These are phyloP conservation scores for Wallacemonas sp. DNA, from an alignment of 208 protist genomes.

Conservation along the genomic window DNA sequence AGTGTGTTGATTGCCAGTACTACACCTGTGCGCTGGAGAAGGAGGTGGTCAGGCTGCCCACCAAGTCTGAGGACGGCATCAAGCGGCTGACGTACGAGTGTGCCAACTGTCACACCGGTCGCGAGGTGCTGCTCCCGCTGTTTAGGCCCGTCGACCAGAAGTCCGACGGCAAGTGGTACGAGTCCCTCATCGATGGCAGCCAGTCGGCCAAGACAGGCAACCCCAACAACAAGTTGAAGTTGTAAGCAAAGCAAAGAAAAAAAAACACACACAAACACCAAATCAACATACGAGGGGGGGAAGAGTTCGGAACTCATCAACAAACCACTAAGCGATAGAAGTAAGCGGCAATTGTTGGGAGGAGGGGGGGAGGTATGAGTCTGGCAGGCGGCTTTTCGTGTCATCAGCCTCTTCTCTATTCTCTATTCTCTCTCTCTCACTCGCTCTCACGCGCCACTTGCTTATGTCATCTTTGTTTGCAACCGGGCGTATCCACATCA, in stretches of 20 bases:
- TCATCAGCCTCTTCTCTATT: background rate
- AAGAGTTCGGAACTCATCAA: too few relatives aligned
- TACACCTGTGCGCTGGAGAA: conserved; percentile 80
- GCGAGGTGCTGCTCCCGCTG: conserved; percentile 78
- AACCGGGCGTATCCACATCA: conserved; percentile 28
- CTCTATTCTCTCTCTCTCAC: background rate
- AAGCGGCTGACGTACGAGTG: conserved; percentile 81
- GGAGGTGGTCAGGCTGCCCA: conserved; percentile 78
- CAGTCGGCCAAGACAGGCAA: conserved; percentile 55
- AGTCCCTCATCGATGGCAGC: conserved; percentile 71
- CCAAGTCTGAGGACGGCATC: conserved; percentile 77
- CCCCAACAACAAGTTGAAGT: conserved; percentile 37
- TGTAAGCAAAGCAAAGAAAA: conserved; percentile 24
- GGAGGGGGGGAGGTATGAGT: too few relatives aligned
- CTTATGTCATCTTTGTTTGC: background rate
- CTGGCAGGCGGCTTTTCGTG: too few relatives aligned
- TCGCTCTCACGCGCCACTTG: background rate
- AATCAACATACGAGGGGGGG: background rate
- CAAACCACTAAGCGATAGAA: too few relatives aligned
- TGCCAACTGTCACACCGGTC: conserved; percentile 72
- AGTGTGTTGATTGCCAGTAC: conserved; percentile 88
- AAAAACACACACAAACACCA: background rate
- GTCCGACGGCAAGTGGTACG: conserved; percentile 74
- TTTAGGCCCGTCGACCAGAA: conserved; percentile 73
- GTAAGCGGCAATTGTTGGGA: too few relatives aligned